A percentile compares a stretch with the other conserved stretches of the same genome.
Evolutionary conservation across 495 filamentous ascomycete genomes (phyloP).

Genomic region (Copromyces sp.): DNA sequence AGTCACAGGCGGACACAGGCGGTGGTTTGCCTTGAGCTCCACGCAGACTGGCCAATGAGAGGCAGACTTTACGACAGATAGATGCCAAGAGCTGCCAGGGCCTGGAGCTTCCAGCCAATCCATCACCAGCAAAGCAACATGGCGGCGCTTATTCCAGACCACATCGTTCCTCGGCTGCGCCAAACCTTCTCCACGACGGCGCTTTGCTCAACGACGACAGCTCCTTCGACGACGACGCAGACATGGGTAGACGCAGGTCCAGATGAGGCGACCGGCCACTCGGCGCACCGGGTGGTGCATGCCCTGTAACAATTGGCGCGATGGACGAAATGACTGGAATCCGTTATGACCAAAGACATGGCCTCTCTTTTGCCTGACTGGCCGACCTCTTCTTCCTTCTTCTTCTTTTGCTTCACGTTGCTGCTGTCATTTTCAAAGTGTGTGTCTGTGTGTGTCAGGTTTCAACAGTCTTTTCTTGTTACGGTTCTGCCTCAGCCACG

Average conservation of each 20-base stretch:
- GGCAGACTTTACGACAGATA: neutral
- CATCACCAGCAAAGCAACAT: slow-evolving; percentile 6
- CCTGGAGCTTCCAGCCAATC: slow-evolving; percentile 13
- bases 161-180: slow-evolving; percentile 3
- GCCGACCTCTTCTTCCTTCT: neutral
- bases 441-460: neutral
- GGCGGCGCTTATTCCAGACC: slow-evolving; percentile 28
- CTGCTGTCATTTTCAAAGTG: neutral
- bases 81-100: neutral
- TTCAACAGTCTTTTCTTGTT: neutral
- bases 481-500: neutral
- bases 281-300: neutral
- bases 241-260: slow-evolving; percentile 3
- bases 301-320: neutral
- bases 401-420: neutral
- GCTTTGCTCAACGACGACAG: slow-evolving; percentile 12
- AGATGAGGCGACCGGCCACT: neutral
- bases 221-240: slow-evolving; percentile 6
- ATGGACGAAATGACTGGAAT: neutral
- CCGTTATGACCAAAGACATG: neutral
- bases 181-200: slow-evolving; percentile 18
- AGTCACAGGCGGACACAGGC: neutral
- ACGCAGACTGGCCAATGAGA: neutral
- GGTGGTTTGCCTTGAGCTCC: neutral
- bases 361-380: neutral